Evolutionary conservation across 805 yeast species (phyloP), one percentile per base, ranked within the genome.

Genomic region (Wickerhamomyces queroliae): DNA sequence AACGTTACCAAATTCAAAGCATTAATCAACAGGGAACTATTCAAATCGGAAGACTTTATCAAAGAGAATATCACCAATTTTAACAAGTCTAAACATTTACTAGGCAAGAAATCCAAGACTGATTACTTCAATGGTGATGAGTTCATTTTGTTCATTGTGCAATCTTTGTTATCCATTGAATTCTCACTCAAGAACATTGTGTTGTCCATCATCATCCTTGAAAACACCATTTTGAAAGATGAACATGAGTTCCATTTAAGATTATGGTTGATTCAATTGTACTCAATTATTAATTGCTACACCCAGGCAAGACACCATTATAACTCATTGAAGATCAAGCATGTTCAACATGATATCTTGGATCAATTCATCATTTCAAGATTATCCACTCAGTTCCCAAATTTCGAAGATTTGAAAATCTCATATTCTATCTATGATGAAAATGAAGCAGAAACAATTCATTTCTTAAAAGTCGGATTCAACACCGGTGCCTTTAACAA

Each of bases 41-140:
- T 62, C 12, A 40, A 37, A 2, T 33, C 42, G 3, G 40, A 43
- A 3, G 58, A 48, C 3, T 60, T 59, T 44, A 49, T 66, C 18
- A 17, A 39, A 0, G 59, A 58, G 4, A 62, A 69, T 35, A 52
- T 74, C n/a, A 35, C 40, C 0, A 61, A 62, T 22, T 81, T 71
- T 53, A 58, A 62, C 13, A 46, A 55, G 13, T 67, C 70, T 40
- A 63, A 59, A 42, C 56, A 50, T 15, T 55, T 67, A 27, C 58
- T 72, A 35, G 35, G 52, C 21, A 46, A 47, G 6, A 74, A 76
- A 52, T 63, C 67, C 35, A 70, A 67, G 39, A 82, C 83, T 30
- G 96, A 89, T 55, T 83, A 82, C 55, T 83, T 80, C 45, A 56
- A 77, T 2, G 85, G 83, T 7, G 79, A 83, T 44, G 87, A 81